These are phyloP conservation scores for Xylaria polymorpha DNA, from an alignment of 2,329 filamentous ascomycete genomes.

Conservation along the genomic window DNA sequence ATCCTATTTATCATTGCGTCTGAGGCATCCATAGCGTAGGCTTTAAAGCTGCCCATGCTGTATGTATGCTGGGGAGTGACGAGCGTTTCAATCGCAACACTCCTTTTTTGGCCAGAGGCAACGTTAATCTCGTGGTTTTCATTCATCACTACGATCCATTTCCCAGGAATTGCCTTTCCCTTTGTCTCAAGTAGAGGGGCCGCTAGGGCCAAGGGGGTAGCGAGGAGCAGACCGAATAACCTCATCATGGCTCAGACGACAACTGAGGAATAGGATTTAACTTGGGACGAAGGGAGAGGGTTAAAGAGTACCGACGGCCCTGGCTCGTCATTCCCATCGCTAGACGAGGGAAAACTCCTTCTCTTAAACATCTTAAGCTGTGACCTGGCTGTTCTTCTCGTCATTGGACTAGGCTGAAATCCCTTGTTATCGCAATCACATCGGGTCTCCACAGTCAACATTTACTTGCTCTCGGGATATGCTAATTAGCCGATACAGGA, in stretches of 20 bases:
- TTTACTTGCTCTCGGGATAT: conserved; percentile 15
- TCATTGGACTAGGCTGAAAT: conserved; percentile 12
- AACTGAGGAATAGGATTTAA: conserved; percentile 4
- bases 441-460: conserved; percentile 15
- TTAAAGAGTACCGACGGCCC: background rate
- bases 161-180: conserved; percentile 42
- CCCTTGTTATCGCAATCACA: conserved; percentile 12
- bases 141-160: conserved; percentile 49
- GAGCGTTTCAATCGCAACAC: conserved; percentile 34
- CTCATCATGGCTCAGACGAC: conserved; percentile 42
- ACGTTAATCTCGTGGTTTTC: conserved; percentile 37
- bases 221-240: conserved; percentile 40
- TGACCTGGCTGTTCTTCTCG: conserved; percentile 5
- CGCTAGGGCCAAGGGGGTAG: conserved; percentile 40
- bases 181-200: conserved; percentile 44
- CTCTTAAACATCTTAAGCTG: conserved; percentile 28
- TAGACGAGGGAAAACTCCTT: conserved; percentile 10
- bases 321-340: background rate
- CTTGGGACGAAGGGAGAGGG: conserved; percentile 2
- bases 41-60: conserved; percentile 45
- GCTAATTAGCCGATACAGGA: conserved; percentile 33
- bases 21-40: conserved; percentile 45
- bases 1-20: conserved; percentile 41
- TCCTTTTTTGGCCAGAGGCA: conserved; percentile 24
- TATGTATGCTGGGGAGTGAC: conserved; percentile 42